Base-by-base conservation (phyloP, 2,329 filamentous ascomycete species). In the Aspergillus sp. region DNA sequence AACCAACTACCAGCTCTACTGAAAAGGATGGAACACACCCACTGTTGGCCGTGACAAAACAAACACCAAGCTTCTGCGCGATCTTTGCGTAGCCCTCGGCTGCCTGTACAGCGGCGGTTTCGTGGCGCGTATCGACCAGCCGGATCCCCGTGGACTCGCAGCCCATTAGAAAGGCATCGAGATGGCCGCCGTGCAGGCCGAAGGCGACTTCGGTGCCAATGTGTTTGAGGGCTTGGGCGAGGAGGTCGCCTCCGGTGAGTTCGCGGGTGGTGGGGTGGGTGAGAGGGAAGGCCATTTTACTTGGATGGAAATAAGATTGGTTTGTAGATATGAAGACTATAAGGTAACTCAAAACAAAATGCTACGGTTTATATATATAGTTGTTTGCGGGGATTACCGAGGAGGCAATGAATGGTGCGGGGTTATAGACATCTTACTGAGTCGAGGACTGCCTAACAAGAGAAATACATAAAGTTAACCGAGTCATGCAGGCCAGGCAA, bases 21-120 rank as follows among this genome's bases (percentile, higher is more conserved):
- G 15, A 39, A 23, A 43, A 17, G 12, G 41, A 37, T 44, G 5
- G 1, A 9, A 61, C 73, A 55, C 59, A 79, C 77, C 78, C 77
- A 59, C 77, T 80, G 51, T 80, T 80, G 0, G 78, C 77, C 11
- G 79, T 80, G 2, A 80, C 73, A 55, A 81, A 80, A 56, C 74
- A 77, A n/a, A 75, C 73, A 9, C 77, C 79, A 9, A 77, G 72
- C 55, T 77, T 77, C 1, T 73, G 72, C n/a, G 69, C 74, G 45
- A 79, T 66, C 60, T 78, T 79, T 2, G 76, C 69, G 63, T 80
- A 80, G 7, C 74, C 75, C 62, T 80, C 77, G 0, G 78, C 78
- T 7, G 78, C 79, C 62, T 80, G 77, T 2, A 81, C 76, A 12
- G 79, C 78, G 14, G 75, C 76, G 1, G 79, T 79, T 62, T 81